Percentiles rank a stretch among this genome's conserved stretches.
These are phyloP conservation scores for Lojkania enalia DNA, from an alignment of 2,329 filamentous ascomycete genomes.

Conservation along the genomic window DNA sequence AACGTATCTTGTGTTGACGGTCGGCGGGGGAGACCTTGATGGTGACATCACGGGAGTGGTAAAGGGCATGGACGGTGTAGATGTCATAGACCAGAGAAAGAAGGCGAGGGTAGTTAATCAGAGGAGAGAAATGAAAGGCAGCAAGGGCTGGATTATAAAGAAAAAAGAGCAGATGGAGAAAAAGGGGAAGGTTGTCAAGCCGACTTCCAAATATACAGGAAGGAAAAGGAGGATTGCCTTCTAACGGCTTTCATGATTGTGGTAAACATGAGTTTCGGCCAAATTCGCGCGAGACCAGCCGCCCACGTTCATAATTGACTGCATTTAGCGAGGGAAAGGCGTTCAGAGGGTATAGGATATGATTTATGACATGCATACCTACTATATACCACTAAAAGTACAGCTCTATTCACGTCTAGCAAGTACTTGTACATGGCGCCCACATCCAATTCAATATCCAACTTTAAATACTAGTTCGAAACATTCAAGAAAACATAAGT, in stretches of 20 bases:
- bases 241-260: constrained; percentile 13
- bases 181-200: constrained; percentile 93
- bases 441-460: constrained; percentile 17
- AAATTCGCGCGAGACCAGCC: no score
- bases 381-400: constrained; percentile 48
- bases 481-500: constrained; percentile 1
- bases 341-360: constrained; percentile 12
- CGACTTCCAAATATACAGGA: constrained; percentile 90
- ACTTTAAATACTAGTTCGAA: not conserved
- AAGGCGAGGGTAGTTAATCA: constrained; percentile 56
- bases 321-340: constrained; percentile 19
- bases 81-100: constrained; percentile 63
- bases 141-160: constrained; percentile 79
- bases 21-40: constrained; percentile 68
- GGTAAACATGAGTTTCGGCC: no score
- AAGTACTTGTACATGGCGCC: constrained; percentile 21
- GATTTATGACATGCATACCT: constrained; percentile 41
- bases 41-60: constrained; percentile 89
- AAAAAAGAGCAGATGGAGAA: constrained; percentile 93
- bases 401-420: constrained; percentile 41
- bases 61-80: constrained; percentile 83
- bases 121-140: constrained; percentile 73
- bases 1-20: constrained; percentile 92
- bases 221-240: constrained; percentile 70
- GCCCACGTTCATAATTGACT: no score